Base-by-base conservation (phyloP, 225 moss, liverwort and hornwort genomes). In the Polytrichum formosum region DNA sequence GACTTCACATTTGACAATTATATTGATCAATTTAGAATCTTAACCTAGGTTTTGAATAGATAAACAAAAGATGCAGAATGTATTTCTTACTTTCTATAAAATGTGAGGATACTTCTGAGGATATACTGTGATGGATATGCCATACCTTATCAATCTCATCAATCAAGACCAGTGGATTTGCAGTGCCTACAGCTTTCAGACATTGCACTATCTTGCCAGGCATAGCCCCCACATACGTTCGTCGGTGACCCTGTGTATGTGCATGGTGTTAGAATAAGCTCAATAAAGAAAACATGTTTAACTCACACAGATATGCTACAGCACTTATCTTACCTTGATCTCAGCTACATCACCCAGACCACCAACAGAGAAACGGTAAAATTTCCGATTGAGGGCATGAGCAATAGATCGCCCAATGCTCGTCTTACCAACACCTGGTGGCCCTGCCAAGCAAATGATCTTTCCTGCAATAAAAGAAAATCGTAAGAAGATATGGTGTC, bases 161-260 rank as follows among this genome's bases (percentile, higher is more conserved):
- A 78, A 97, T 97, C 67, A 97, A 66, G 56, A 97, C 96, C 55
- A 97, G 79, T 10, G 96, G 96, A 78, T 97, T 97, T 31, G 91
- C 79, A 60, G 94, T 97, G 80, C 93, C 94, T 54, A 86, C 81
- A 75, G 96, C 86, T 83, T 97, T 97, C 62, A 97, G 83, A 75
- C 96, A 97, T 68, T 97, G 96, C 68, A 97, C 96, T 67, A 97
- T 97, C 86, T 97, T 97, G 75, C 96, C 96, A 67, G 96, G 96
- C 96, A 97, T 97, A 70, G 96, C 96, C 80, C 96, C 96, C 46
- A 97, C 93, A 71, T 97, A 97, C 35, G 96, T 97, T 80, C 96
- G 90, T 55, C 96, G 88, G 81, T 97, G 97, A 46, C 97, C 97
- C 97, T 97, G 73, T 73, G 76, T 17, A 67, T 26, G 68, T 28